phyloP scores from a whole-genome alignment of 371 early-diverging fungal genomes.

The Apophysomyces variabilis region DNA sequence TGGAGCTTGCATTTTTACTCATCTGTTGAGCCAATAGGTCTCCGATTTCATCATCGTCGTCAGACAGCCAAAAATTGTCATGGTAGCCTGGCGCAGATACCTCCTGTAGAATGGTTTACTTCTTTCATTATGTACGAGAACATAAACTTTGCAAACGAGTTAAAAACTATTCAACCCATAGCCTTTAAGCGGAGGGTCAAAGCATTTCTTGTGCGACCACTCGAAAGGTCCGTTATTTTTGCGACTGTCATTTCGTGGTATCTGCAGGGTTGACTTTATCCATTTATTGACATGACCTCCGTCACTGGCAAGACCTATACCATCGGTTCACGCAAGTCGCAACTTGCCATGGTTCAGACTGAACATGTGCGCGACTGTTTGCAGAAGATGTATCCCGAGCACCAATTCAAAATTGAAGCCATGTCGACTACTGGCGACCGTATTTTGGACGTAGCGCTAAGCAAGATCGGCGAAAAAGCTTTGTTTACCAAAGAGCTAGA shows the following conservation, averaged over 20 bases:
- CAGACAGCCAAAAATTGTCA: too few species aligned
- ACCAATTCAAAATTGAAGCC: conserved; percentile 63
- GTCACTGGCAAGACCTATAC: conserved; percentile 15
- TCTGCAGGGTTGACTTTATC: not conserved
- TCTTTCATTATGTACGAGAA: too few species aligned
- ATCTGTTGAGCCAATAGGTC: too few species aligned
- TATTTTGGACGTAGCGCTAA: conserved; percentile 82
- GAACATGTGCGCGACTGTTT: conserved; percentile 71
- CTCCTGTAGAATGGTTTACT: too few species aligned
- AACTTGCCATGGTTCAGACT: conserved; percentile 91
- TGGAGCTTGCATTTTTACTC: too few species aligned
- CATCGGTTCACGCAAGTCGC: conserved; percentile 88
- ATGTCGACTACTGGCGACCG: conserved; percentile 92
- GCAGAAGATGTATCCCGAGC: conserved; percentile 41
- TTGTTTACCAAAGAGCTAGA: conserved; percentile 97
- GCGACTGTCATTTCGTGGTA: not conserved
- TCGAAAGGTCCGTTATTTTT: not conserved
- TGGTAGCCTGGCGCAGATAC: too few species aligned
- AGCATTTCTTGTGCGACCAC: too few species aligned
- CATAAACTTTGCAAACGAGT: too few species aligned
- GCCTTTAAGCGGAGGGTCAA: too few species aligned
- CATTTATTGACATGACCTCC: not conserved
- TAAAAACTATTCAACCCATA: too few species aligned
- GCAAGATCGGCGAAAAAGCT: conserved; percentile 91
- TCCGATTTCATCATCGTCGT: too few species aligned